A percentile compares a stretch with the other conserved stretches of the same genome.
Conservation (phyloP, 441 rosid species). For the Biscutella auriculata region DNA sequence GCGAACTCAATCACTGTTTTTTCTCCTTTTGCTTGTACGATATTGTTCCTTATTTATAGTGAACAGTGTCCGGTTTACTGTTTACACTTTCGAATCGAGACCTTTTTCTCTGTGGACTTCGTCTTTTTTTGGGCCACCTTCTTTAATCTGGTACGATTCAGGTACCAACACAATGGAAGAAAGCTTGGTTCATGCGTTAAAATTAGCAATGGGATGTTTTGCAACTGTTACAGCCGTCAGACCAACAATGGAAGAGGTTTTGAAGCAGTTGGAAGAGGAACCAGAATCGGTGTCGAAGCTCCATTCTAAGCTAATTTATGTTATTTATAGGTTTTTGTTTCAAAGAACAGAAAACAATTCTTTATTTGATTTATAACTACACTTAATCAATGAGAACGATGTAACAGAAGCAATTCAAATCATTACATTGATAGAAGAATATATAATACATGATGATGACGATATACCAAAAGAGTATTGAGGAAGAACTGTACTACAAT, state of each 20-base stretch:
- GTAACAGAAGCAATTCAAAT: conserved; percentile 8
- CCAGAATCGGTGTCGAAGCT: conserved; percentile 71
- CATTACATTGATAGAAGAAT: conserved; percentile 21
- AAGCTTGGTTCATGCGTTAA: conserved; percentile 84
- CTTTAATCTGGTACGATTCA: too few species aligned
- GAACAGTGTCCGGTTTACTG: too few species aligned
- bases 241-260: conserved; percentile 92
- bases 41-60: too few species aligned
- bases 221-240: conserved; percentile 85
- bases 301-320: conserved; percentile 34
- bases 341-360: neutral
- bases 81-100: too few species aligned
- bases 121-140: too few species aligned
- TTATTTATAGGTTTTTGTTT: conserved; percentile 4
- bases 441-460: conserved; percentile 20
- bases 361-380: neutral
- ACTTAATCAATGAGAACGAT: conserved; percentile 4
- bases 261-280: conserved; percentile 87
- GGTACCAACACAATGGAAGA: conserved; percentile 99
- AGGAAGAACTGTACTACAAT: conserved; percentile 17
- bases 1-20: too few species aligned
- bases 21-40: too few species aligned
- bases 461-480: conserved; percentile 5
- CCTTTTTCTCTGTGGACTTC: too few species aligned
- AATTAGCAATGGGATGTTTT: conserved; percentile 96